phyloP scores from a whole-genome alignment of 2,329 filamentous ascomycete species.

The Xylaria sp. region DNA sequence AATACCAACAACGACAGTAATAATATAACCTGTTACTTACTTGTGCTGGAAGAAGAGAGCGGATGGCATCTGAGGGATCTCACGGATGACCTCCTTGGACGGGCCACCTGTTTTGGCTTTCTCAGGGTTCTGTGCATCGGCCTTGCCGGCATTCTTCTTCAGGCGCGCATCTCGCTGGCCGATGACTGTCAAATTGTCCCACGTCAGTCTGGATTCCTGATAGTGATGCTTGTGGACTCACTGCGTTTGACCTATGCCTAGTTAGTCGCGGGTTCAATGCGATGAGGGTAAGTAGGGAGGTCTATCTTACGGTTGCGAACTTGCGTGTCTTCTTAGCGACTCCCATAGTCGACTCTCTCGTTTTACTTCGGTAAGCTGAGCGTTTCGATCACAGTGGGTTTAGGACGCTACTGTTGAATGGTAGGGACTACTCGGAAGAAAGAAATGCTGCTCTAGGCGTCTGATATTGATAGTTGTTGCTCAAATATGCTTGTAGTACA shows the following conservation, averaged over 20 bases:
- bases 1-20: neutral
- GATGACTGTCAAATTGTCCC: constrained; percentile 63
- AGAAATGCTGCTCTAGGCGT: neutral
- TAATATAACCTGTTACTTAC: constrained; percentile 21
- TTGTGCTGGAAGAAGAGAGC: constrained; percentile 84
- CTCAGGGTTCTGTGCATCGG: constrained; percentile 66
- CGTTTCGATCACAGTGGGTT: neutral
- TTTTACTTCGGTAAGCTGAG: neutral
- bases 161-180: constrained; percentile 82
- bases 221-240: constrained; percentile 24
- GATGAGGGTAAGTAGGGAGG: neutral
- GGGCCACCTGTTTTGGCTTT: constrained; percentile 64
- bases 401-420: neutral
- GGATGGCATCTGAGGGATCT: constrained; percentile 84
- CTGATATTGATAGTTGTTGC: constrained; percentile 6
- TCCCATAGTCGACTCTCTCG: constrained; percentile 32
- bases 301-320: constrained; percentile 34
- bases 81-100: constrained; percentile 73
- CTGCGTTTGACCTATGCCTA: constrained; percentile 47
- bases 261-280: constrained; percentile 47
- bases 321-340: constrained; percentile 39
- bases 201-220: constrained; percentile 18
- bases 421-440: neutral
- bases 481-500: neutral
- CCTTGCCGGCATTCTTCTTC: constrained; percentile 81